Evolutionary conservation across 192 early-diverging fungal genomes (phyloP).

Genomic region (Obelidium mucronatum): DNA sequence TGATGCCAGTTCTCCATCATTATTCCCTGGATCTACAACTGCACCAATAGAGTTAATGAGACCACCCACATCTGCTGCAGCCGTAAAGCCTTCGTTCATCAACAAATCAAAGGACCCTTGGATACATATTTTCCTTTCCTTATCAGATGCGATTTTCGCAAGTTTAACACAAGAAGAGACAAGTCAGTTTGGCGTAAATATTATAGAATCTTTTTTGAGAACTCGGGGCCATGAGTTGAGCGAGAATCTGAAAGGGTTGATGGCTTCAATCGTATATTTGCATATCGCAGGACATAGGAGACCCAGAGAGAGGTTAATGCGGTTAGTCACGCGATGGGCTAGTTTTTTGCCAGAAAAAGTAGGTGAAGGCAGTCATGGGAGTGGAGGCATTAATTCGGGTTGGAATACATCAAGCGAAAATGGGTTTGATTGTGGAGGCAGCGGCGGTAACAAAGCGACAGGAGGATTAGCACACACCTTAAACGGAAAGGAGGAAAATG

Average conservation of each 20-base stretch:
- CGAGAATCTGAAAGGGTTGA: background rate
- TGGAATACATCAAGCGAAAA: background rate
- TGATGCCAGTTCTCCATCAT: background rate
- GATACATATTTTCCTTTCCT: slow-evolving; percentile 3
- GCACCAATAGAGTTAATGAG: background rate
- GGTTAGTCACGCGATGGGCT: slow-evolving; percentile 9
- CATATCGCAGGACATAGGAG: slow-evolving; percentile 12
- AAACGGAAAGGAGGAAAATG: slow-evolving; percentile 5
- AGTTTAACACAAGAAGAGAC: slow-evolving; percentile 19
- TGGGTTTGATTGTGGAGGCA: background rate
- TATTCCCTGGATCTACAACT: background rate
- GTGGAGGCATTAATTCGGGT: no score
- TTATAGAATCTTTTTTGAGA: slow-evolving; percentile 29
- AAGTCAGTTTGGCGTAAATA: slow-evolving; percentile 16
- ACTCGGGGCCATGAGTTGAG: background rate
- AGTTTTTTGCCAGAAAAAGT: background rate
- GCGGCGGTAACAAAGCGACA: background rate
- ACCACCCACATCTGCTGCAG: background rate
- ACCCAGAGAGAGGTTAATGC: slow-evolving; percentile 27
- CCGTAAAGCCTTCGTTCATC: background rate
- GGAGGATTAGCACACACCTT: no score
- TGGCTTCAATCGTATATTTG: slow-evolving; percentile 4
- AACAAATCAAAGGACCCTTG: slow-evolving; percentile 10
- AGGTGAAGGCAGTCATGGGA: no score
- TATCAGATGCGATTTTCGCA: slow-evolving; percentile 14